Percentiles rank a stretch among this genome's conserved stretches.
Evolutionary conservation across 2,329 filamentous ascomycete species (phyloP).

Genomic region (Mycogone perniciosa): DNA sequence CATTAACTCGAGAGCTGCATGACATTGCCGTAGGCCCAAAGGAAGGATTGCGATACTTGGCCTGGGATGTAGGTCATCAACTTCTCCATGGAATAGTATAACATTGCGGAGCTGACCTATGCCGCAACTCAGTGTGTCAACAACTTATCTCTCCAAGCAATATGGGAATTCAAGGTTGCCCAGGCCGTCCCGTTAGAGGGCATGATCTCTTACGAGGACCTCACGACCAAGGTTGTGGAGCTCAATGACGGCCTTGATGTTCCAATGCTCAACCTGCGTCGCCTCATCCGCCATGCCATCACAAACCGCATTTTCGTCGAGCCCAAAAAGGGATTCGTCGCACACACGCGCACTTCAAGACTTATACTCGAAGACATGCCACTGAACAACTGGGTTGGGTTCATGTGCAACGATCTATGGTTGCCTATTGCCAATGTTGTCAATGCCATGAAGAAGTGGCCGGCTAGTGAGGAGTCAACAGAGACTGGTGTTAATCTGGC

Average conservation of each 20-base stretch:
- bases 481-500: conserved; percentile 27
- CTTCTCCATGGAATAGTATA: background rate
- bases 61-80: conserved; percentile 21
- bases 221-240: conserved; percentile 25
- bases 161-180: conserved; percentile 25
- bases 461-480: conserved; percentile 26
- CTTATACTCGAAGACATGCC: conserved; percentile 22
- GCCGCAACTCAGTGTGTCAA: conserved; percentile 16
- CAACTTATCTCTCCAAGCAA: conserved; percentile 22
- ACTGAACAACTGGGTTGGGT: conserved; percentile 25
- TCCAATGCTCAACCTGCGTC: conserved; percentile 23
- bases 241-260: conserved; percentile 33
- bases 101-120: background rate
- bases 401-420: conserved; percentile 26
- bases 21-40: conserved; percentile 21
- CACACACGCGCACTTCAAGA: conserved; percentile 30
- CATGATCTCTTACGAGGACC: conserved; percentile 21
- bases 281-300: conserved; percentile 33
- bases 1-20: conserved; percentile 22
- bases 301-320: conserved; percentile 34
- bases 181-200: conserved; percentile 21
- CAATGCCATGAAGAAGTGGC: conserved; percentile 30
- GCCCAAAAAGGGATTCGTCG: conserved; percentile 29
- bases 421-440: conserved; percentile 24
- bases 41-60: conserved; percentile 19